Conservation (phyloP, 2,329 filamentous ascomycete species). For the Aspergillus sp. region DNA sequence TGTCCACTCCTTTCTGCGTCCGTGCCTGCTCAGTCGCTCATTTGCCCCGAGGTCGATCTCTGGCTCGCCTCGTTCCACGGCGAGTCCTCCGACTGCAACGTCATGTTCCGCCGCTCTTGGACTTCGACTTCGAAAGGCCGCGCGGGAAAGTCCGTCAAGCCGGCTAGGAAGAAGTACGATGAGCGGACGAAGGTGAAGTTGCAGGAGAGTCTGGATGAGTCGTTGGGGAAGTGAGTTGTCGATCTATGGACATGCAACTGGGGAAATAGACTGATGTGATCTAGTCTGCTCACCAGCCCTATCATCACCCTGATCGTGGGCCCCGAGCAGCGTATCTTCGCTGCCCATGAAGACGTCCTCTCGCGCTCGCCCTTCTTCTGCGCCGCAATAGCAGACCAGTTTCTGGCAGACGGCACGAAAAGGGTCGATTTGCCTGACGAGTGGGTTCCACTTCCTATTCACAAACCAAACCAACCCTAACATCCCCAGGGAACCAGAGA, state of each 20-base stretch:
- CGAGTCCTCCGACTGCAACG: constrained; percentile 29
- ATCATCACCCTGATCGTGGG: constrained; percentile 84
- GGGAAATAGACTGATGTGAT: constrained; percentile 8
- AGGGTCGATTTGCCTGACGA: constrained; percentile 67
- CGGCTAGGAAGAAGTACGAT: constrained; percentile 64
- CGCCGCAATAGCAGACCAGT: constrained; percentile 60
- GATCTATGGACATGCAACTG: constrained; percentile 1
- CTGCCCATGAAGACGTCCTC: constrained; percentile 88
- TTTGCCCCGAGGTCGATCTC: constrained; percentile 41
- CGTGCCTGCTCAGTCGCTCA: constrained; percentile 24
- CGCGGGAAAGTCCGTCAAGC: constrained; percentile 78
- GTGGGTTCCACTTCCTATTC: constrained; percentile 16
- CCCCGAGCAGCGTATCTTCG: constrained; percentile 77
- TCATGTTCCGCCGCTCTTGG: constrained; percentile 92
- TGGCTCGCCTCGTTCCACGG: constrained; percentile 31
- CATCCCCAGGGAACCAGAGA: constrained; percentile 65
- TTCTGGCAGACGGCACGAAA: constrained; percentile 60
- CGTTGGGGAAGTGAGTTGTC: constrained; percentile 39
- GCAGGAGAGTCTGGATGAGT: constrained; percentile 67
- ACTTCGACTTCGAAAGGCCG: constrained; percentile 74
- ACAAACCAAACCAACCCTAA: constrained; percentile 2
- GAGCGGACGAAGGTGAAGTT: constrained; percentile 78
- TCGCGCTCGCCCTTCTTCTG: constrained; percentile 77
- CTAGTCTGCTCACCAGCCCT: constrained; percentile 51
- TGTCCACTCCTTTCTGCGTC: constrained; percentile 33